Conservation (phyloP, 2,329 filamentous ascomycete genomes). For the Colletotrichum filicis region DNA sequence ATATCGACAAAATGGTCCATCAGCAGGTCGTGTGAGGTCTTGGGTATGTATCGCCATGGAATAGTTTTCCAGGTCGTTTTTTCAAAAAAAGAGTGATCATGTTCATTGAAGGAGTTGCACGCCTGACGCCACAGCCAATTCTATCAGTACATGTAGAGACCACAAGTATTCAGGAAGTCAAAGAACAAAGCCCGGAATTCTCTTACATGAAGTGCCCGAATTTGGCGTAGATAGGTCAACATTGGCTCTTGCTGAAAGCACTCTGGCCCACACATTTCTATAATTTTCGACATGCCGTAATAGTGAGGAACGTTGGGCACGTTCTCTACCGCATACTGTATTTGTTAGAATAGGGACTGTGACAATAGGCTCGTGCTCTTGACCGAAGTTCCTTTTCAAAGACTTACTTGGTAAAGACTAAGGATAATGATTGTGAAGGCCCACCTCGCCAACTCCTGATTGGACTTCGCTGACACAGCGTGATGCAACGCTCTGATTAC, state of each 20-base stretch:
- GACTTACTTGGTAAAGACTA: constrained; percentile 20
- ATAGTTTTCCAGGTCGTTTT: constrained; percentile 12
- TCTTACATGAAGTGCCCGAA: constrained; percentile 20
- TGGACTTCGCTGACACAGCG: constrained; percentile 6
- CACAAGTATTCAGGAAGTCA: too few relatives aligned
- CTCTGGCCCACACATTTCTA: constrained; percentile 18
- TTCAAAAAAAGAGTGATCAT: constrained; percentile 15
- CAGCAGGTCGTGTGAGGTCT: constrained; percentile 9
- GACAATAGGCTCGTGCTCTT: too few relatives aligned
- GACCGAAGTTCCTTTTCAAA: not conserved
- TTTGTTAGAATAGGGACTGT: too few relatives aligned
- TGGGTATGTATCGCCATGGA: not conserved
- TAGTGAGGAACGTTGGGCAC: constrained; percentile 11
- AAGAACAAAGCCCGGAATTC: not conserved
- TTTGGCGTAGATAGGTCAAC: constrained; percentile 12
- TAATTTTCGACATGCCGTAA: not conserved
- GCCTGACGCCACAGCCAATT: not conserved
- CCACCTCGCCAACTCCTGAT: not conserved
- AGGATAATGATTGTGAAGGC: constrained; percentile 19
- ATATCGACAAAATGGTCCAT: constrained; percentile 14
- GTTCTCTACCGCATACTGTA: constrained; percentile 9
- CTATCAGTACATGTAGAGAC: not conserved
- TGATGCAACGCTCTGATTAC: constrained; percentile 2
- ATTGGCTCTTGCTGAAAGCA: constrained; percentile 25
- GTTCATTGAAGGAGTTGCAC: constrained; percentile 8